Base-by-base conservation (phyloP, 106 monocot species). In the Agapanthus africanus region DNA sequence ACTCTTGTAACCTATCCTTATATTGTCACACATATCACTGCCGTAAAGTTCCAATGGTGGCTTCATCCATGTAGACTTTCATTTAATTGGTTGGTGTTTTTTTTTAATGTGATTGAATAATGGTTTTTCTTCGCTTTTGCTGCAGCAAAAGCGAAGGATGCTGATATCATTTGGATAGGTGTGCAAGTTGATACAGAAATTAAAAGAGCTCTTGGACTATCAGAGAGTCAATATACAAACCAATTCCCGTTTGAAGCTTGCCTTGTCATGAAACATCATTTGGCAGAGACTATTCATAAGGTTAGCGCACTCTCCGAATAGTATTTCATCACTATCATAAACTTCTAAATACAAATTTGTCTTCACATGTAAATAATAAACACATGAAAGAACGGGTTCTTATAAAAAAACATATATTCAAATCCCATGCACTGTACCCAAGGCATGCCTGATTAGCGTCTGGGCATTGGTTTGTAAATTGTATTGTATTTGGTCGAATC, bases 181-280 rank as follows among this genome's bases (percentile, higher is more conserved):
- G 65, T 87, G 72, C 99, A 99, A 90, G 81, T 99, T 37, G 99
- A 99, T 75, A 70, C 72, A 41, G 93, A 99, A 73, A 72, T 87
- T 36, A 99, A 78, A 68, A 87, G 79, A 31, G 78, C 80, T 46
- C 37, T 93, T 72, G 87, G 87, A 34, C 41, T 99, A 37, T 85
- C 69, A 33, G 83, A 99, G 57, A 32, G 54, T 49, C 99, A 99
- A 57, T 90, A 81, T 63, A 69, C 71, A 46, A 99, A 99, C 59
- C 99, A 99, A 67, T 93, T 99, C 49, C 99, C 92, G 22, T 99
- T 90, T 77, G 99, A 93, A 86, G 90, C 99, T 65, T 99, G 99
- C 72, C 77, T 99, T 67, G 90, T 99, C 33, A 93, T 99, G 99
- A 99, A 99, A 59, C 99, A 99, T 74, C 90, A 99, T 66, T 64